Evolutionary conservation across 2,329 filamentous ascomycete genomes (phyloP).

Genomic region (Exophiala aquamarina): DNA sequence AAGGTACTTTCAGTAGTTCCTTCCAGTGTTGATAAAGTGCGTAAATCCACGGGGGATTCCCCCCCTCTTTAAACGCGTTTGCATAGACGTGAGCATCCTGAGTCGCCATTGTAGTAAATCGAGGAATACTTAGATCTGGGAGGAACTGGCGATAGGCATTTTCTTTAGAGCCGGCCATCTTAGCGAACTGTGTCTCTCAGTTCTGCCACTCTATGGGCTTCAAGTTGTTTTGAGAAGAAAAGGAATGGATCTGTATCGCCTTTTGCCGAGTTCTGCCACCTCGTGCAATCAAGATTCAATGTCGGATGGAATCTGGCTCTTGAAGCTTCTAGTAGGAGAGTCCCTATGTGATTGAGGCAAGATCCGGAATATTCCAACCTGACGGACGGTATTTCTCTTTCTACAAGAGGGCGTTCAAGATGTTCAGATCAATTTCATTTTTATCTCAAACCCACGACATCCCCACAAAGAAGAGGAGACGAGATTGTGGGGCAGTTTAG

Average conservation of each 20-base stretch:
- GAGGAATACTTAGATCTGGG: constrained; percentile 60
- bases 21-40: constrained; percentile 61
- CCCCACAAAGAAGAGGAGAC: constrained; percentile 1
- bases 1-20: constrained; percentile 62
- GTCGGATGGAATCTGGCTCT: too few relatives aligned
- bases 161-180: constrained; percentile 15
- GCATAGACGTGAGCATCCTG: constrained; percentile 66
- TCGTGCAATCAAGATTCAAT: too few relatives aligned
- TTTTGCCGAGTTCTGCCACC: too few relatives aligned
- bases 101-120: constrained; percentile 63
- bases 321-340: too few relatives aligned
- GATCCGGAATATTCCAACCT: too few relatives aligned
- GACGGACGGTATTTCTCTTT: too few relatives aligned
- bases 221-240: too few relatives aligned
- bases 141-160: constrained; percentile 58
- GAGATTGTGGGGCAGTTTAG: constrained; percentile 7
- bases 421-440: too few relatives aligned
- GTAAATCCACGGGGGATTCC: constrained; percentile 67
- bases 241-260: too few relatives aligned
- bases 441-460: neutral
- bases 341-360: too few relatives aligned
- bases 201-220: too few relatives aligned
- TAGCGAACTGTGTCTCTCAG: neutral
- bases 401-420: too few relatives aligned
- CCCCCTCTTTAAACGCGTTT: constrained; percentile 57